These are phyloP conservation scores for Pichia paraexigua DNA, from an alignment of 805 yeast species.

Conservation along the genomic window DNA sequence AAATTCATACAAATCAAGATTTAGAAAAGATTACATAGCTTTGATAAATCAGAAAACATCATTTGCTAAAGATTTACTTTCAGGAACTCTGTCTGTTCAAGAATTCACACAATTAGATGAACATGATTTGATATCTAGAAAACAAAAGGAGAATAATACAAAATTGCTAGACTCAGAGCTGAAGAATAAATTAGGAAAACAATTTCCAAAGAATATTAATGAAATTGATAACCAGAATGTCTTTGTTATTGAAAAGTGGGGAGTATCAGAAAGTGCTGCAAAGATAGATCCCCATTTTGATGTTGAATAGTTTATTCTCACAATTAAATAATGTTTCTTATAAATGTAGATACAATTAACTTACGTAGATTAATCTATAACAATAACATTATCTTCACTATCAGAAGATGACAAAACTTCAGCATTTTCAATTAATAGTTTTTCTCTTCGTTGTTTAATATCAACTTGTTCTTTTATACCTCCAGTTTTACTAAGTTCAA, in stretches of 20 bases:
- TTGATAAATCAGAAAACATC: conserved; percentile 21
- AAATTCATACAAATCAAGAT: conserved; percentile 19
- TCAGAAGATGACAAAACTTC: conserved; percentile 3
- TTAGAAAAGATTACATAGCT: conserved; percentile 28
- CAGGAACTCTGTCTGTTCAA: conserved; percentile 14
- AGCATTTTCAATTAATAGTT: not conserved
- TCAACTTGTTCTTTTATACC: conserved; percentile 6
- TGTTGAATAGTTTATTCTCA: not conserved
- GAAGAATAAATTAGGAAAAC: conserved; percentile 21
- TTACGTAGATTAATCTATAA: conserved; percentile 7
- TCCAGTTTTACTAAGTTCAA: conserved; percentile 13
- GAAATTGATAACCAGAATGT: conserved; percentile 21
- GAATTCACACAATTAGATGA: conserved; percentile 19
- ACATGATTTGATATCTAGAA: conserved; percentile 20
- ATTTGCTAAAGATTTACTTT: conserved; percentile 17
- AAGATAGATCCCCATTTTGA: conserved; percentile 26
- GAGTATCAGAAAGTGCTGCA: conserved; percentile 28
- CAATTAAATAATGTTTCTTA: not conserved
- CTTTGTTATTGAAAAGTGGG: conserved; percentile 28
- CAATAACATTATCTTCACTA: conserved; percentile 1
- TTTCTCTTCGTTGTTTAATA: conserved; percentile 1
- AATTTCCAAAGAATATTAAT: conserved; percentile 22
- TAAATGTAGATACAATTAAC: not conserved
- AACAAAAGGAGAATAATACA: conserved; percentile 24
- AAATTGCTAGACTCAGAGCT: conserved; percentile 24